phyloP scores from a whole-genome alignment of 2,329 filamentous ascomycete genomes.

The Penicillium glabrum region DNA sequence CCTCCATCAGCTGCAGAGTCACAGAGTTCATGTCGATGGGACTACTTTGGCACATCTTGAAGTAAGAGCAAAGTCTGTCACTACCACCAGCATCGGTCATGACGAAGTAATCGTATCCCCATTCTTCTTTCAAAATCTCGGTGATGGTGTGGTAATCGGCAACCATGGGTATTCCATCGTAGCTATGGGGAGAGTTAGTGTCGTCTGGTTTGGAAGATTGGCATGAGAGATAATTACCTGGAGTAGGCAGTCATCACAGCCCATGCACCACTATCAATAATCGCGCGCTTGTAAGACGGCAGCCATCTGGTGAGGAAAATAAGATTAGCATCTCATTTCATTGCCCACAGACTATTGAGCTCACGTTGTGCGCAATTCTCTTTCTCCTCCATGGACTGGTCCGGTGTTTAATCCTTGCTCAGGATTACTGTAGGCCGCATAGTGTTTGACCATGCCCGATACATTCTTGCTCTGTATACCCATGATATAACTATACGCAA shows the following conservation, averaged over 20 bases:
- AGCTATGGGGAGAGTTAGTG: conserved; percentile 34
- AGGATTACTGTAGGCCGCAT: conserved; percentile 66
- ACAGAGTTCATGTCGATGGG: conserved; percentile 67
- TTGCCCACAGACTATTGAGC: conserved; percentile 37
- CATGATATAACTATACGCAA: conserved; percentile 60
- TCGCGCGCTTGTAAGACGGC: conserved; percentile 66
- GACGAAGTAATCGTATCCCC: conserved; percentile 69
- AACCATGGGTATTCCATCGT: conserved; percentile 69
- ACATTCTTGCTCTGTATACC: conserved; percentile 67
- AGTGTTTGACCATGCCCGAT: conserved; percentile 74
- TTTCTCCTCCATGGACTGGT: conserved; percentile 56
- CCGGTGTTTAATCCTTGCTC: conserved; percentile 73
- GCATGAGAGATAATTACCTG: conserved; percentile 37
- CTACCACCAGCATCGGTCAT: conserved; percentile 69
- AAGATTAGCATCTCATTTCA: background rate
- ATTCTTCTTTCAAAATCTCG: conserved; percentile 68
- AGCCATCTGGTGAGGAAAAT: conserved; percentile 36
- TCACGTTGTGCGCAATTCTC: conserved; percentile 56
- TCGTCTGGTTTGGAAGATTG: background rate
- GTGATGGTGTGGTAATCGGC: conserved; percentile 66
- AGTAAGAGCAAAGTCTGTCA: conserved; percentile 64
- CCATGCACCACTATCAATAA: conserved; percentile 67
- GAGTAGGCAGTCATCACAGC: conserved; percentile 75
- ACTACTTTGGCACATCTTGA: conserved; percentile 61
- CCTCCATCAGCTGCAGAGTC: conserved; percentile 62